Percentiles rank a stretch among this genome's conserved stretches.
Evolutionary conservation across 2,329 filamentous ascomycete genomes (phyloP).

Genomic region (Colletotrichum truncatum): DNA sequence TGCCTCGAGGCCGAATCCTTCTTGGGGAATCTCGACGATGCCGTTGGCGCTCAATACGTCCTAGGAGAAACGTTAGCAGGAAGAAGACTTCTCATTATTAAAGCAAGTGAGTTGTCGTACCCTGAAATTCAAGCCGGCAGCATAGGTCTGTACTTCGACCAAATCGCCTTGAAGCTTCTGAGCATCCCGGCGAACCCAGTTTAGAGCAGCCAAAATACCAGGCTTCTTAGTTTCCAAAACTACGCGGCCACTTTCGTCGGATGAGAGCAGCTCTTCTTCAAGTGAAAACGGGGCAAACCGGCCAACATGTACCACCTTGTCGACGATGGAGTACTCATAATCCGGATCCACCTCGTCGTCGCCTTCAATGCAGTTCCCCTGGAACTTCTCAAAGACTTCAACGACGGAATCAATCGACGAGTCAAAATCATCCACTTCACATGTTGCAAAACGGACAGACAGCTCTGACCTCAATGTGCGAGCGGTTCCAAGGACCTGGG

Average conservation of each 20-base stretch:
- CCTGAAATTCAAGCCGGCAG: slow-evolving; percentile 31
- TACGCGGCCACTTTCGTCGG: neutral
- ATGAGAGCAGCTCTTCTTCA: slow-evolving; percentile 30
- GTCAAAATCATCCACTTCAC: slow-evolving; percentile 37
- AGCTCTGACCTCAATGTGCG: slow-evolving; percentile 40
- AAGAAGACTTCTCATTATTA: neutral
- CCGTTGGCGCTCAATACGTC: neutral
- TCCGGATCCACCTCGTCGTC: slow-evolving; percentile 36
- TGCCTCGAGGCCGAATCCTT: neutral
- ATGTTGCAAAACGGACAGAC: slow-evolving; percentile 37
- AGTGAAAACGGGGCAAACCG: slow-evolving; percentile 38
- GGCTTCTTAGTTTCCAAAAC: neutral
- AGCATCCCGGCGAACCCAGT: neutral
- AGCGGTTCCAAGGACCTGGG: slow-evolving; percentile 37
- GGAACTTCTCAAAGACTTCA: neutral
- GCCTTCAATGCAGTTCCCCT: neutral
- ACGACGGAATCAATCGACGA: neutral
- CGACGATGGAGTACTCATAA: slow-evolving; percentile 40
- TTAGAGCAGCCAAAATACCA: neutral
- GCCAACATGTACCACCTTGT: slow-evolving; percentile 35
- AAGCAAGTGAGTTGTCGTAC: slow-evolving; percentile 10
- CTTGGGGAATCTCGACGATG: neutral
- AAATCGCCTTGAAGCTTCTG: slow-evolving; percentile 3
- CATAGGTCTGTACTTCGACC: slow-evolving; percentile 23
- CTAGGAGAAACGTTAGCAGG: neutral